Conservation (phyloP, 345 rosid genomes). For the Physaria fendleri region DNA sequence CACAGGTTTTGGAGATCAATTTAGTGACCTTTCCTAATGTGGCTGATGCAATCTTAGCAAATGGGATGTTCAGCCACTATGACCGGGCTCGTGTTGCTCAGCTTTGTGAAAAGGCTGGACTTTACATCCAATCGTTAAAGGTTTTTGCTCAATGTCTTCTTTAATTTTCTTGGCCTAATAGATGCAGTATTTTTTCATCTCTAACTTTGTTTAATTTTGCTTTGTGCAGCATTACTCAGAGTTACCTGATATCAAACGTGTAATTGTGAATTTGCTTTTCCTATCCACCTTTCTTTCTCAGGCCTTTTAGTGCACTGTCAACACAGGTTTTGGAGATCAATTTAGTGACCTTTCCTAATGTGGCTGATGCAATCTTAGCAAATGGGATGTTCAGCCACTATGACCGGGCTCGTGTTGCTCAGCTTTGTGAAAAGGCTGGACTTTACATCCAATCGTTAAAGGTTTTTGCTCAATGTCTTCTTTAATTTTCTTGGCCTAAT, state of each 20-base stretch:
- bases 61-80: conserved; percentile 99
- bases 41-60: conserved; percentile 99
- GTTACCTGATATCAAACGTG: conserved; percentile 96
- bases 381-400: conserved; percentile 98
- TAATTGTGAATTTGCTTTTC: too few relatives aligned
- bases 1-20: conserved; percentile 95
- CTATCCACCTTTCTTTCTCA: too few relatives aligned
- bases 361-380: conserved; percentile 98
- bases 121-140: conserved; percentile 80
- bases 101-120: conserved; percentile 99
- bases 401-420: conserved; percentile 94
- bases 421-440: conserved; percentile 99
- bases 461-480: conserved; percentile 35
- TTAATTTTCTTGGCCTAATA: not conserved
- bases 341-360: conserved; percentile 95
- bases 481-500: not conserved
- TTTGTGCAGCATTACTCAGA: conserved; percentile 88
- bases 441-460: conserved; percentile 84
- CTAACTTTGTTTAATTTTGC: not conserved
- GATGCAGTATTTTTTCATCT: not conserved
- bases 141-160: conserved; percentile 33
- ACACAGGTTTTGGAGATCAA: conserved; percentile 97
- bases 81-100: conserved; percentile 97
- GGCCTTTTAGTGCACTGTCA: too few relatives aligned
- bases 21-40: conserved; percentile 97